phyloP scores from a whole-genome alignment of 805 yeast species.

The Jamesozyma rosinii region DNA sequence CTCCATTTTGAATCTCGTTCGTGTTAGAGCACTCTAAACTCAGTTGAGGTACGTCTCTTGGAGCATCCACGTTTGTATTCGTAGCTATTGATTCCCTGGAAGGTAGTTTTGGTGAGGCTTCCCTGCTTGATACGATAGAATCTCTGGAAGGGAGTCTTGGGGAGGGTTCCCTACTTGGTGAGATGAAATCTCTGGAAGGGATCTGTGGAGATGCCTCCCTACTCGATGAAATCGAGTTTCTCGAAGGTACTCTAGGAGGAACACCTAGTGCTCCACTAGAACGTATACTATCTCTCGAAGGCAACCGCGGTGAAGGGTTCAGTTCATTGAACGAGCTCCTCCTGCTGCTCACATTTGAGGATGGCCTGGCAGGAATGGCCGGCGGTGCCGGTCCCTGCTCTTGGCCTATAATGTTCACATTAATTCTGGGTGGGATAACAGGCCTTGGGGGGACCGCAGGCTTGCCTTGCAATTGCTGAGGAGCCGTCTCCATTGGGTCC shows the following conservation, averaged over 20 bases:
- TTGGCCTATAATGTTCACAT: neutral
- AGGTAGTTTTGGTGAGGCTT: neutral
- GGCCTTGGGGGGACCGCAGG: neutral
- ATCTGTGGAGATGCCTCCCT: neutral
- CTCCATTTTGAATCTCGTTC: neutral
- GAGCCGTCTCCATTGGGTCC: conserved; percentile 1
- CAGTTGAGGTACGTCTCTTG: too few relatives aligned
- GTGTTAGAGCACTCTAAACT: too few relatives aligned
- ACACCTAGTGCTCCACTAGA: neutral
- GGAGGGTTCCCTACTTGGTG: too few relatives aligned
- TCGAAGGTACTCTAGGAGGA: neutral
- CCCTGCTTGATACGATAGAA: neutral
- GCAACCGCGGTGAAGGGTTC: conserved; percentile 1
- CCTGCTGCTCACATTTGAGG: neutral
- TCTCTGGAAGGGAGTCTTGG: neutral
- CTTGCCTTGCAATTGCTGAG: neutral
- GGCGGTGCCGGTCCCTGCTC: neutral
- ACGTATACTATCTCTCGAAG: conserved; percentile 1
- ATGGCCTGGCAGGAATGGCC: conserved; percentile 8
- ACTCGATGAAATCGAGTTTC: neutral
- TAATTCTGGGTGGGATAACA: conserved; percentile 1
- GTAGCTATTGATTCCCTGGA: neutral
- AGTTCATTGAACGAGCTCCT: neutral
- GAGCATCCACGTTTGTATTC: too few relatives aligned
- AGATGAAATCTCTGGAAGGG: neutral